These are phyloP conservation scores for Penicillium polonicum DNA, from an alignment of 2,329 filamentous ascomycete genomes.

Conservation along the genomic window DNA sequence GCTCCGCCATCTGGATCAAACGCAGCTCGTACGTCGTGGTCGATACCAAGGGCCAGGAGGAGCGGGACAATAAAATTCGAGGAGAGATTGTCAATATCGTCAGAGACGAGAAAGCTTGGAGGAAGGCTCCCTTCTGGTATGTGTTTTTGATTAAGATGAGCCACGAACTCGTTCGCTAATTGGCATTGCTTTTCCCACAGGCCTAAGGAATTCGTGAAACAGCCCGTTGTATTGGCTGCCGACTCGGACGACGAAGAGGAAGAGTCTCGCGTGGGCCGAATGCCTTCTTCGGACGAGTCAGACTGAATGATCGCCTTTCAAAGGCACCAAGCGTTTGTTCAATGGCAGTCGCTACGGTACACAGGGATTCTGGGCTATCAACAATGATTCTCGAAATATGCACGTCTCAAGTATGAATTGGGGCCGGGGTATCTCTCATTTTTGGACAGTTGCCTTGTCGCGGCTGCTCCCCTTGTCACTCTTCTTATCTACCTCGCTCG, in stretches of 20 bases:
- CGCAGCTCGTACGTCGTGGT: slow-evolving; percentile 84
- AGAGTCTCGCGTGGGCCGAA: slow-evolving; percentile 76
- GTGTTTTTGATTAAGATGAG: slow-evolving; percentile 20
- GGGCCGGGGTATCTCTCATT: slow-evolving; percentile 7
- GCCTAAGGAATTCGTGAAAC: slow-evolving; percentile 76
- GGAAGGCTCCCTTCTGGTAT: slow-evolving; percentile 84
- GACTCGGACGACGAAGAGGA: slow-evolving; percentile 70
- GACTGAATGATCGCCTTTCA: slow-evolving; percentile 45
- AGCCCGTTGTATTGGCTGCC: slow-evolving; percentile 61
- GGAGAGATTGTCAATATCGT: slow-evolving; percentile 94
- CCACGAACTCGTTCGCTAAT: slow-evolving; percentile 11
- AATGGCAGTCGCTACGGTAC: neutral
- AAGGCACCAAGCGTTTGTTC: slow-evolving; percentile 1
- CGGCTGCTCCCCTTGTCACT: slow-evolving; percentile 16
- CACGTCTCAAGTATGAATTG: neutral
- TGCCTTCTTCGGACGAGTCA: slow-evolving; percentile 80
- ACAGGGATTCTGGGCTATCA: neutral
- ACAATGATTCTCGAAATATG: neutral
- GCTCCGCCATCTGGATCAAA: slow-evolving; percentile 91
- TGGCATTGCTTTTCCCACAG: slow-evolving; percentile 44
- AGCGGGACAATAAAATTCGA: slow-evolving; percentile 70
- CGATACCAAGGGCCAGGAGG: slow-evolving; percentile 65
- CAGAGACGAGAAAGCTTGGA: slow-evolving; percentile 85
- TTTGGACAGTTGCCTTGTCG: slow-evolving; percentile 27
- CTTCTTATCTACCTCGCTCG: slow-evolving; percentile 22